Evolutionary conservation across 78 protist genomes (phyloP).

Genomic region (Dictyostelium firmibasis): DNA sequence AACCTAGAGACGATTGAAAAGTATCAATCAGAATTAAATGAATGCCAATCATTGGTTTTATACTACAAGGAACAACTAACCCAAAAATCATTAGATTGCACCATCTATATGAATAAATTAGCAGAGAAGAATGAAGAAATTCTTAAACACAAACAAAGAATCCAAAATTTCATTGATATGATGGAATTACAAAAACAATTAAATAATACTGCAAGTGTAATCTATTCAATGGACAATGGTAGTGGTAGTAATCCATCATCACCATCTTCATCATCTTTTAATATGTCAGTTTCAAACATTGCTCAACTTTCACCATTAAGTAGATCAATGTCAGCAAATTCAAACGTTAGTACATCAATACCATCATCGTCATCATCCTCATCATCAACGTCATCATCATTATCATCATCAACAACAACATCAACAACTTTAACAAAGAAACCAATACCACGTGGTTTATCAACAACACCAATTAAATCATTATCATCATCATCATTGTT

Average conservation of each 20-base stretch:
- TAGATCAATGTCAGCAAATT: neutral
- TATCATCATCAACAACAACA: neutral
- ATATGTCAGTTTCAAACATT: neutral
- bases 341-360: neutral
- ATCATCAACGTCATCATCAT: neutral
- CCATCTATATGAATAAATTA: neutral
- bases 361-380: neutral
- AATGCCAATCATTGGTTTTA: slow-evolving; percentile 55
- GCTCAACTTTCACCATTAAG: neutral
- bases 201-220: neutral
- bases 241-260: neutral
- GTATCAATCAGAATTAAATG: slow-evolving; percentile 28
- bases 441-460: neutral
- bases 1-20: neutral
- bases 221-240: neutral
- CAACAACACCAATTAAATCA: slow-evolving; percentile 5
- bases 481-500: slow-evolving; percentile 19
- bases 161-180: slow-evolving; percentile 54
- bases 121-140: slow-evolving; percentile 30
- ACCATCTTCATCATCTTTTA: neutral
- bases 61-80: slow-evolving; percentile 54
- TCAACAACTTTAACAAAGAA: neutral
- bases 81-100: slow-evolving; percentile 9
- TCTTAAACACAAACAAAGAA: slow-evolving; percentile 35
- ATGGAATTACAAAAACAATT: slow-evolving; percentile 34